Evolutionary conservation across 495 filamentous ascomycete genomes (phyloP).

Genomic region (Penicillium alfredii): DNA sequence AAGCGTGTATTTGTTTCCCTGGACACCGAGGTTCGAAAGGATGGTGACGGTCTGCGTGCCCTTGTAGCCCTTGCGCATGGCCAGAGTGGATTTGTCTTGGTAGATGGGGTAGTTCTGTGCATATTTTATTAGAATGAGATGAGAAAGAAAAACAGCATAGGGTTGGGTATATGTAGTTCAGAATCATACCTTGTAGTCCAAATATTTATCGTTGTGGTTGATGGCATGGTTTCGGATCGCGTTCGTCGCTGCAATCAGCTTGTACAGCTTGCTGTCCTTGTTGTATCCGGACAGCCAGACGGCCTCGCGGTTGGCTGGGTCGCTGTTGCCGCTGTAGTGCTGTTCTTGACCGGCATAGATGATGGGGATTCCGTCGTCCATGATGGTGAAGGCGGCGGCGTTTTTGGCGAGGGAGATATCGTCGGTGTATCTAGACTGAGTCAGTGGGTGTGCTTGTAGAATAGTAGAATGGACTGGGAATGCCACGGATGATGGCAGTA

Average conservation of each 20-base stretch:
- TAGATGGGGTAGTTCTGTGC: constrained; percentile 48
- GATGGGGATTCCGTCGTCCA: constrained; percentile 63
- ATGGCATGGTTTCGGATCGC: constrained; percentile 54
- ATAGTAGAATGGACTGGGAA: constrained; percentile 20
- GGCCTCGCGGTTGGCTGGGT: constrained; percentile 69
- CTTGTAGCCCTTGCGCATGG: constrained; percentile 54
- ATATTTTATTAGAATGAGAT: constrained; percentile 57
- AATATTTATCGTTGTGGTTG: constrained; percentile 35
- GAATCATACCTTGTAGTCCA: constrained; percentile 38
- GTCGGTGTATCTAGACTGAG: constrained; percentile 39
- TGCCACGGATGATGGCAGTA: constrained; percentile 32
- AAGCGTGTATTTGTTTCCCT: constrained; percentile 37
- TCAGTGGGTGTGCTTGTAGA: background rate
- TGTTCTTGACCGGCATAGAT: constrained; percentile 73
- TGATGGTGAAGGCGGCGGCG: constrained; percentile 63
- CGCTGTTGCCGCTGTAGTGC: constrained; percentile 55
- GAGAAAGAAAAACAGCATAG: no score
- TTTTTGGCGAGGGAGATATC: constrained; percentile 56
- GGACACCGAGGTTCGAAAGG: constrained; percentile 49
- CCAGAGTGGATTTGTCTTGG: constrained; percentile 48
- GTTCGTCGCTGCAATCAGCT: constrained; percentile 53
- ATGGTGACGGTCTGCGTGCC: constrained; percentile 49
- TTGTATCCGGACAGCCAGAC: constrained; percentile 63
- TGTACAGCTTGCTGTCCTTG: constrained; percentile 57
- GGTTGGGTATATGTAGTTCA: background rate